Conservation (phyloP, 495 filamentous ascomycete genomes). For the Penicillium goetzii region DNA sequence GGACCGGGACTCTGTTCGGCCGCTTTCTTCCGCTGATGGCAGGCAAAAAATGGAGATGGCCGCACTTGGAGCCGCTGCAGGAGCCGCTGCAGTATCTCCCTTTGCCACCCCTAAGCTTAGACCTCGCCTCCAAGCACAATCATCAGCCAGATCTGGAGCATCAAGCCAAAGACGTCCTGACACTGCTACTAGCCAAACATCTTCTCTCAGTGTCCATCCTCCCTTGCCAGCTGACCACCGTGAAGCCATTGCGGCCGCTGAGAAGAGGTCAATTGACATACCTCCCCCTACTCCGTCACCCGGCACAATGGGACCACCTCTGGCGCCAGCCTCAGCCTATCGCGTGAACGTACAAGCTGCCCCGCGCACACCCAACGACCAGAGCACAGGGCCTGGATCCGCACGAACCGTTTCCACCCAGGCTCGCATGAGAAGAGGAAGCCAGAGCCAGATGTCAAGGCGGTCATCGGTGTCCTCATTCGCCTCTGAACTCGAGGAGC, state of each 20-base stretch:
- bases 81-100: slow-evolving; percentile 28
- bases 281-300: slow-evolving; percentile 45
- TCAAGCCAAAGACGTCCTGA: slow-evolving; percentile 59
- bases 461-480: slow-evolving; percentile 94
- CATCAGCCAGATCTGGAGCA: slow-evolving; percentile 33
- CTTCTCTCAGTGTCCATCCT: slow-evolving; percentile 56
- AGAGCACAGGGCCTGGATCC: slow-evolving; percentile 53
- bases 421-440: slow-evolving; percentile 37
- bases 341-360: slow-evolving; percentile 52
- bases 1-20: slow-evolving; percentile 41
- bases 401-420: slow-evolving; percentile 57
- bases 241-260: slow-evolving; percentile 80
- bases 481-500: slow-evolving; percentile 85
- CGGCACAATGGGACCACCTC: slow-evolving; percentile 81
- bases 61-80: slow-evolving; percentile 15
- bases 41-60: slow-evolving; percentile 37
- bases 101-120: slow-evolving; percentile 45
- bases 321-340: slow-evolving; percentile 80
- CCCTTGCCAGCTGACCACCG: slow-evolving; percentile 83
- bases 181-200: slow-evolving; percentile 67
- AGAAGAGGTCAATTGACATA: slow-evolving; percentile 56
- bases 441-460: slow-evolving; percentile 63
- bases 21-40: slow-evolving; percentile 41
- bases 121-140: slow-evolving; percentile 42
- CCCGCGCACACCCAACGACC: slow-evolving; percentile 71